These are phyloP conservation scores for Lanzia echinophila DNA, from an alignment of 2,329 filamentous ascomycete species.

Conservation along the genomic window DNA sequence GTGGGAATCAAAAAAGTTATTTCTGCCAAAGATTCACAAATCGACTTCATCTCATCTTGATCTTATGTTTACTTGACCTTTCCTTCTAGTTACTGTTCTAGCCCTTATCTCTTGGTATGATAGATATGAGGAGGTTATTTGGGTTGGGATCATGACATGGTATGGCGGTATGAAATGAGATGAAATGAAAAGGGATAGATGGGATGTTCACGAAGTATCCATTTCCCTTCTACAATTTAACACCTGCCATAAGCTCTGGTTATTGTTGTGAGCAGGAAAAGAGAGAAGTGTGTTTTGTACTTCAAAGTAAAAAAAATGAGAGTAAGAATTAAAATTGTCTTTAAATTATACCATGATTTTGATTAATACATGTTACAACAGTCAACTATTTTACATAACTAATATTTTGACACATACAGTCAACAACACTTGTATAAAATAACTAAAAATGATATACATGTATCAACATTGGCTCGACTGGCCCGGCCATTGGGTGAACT, in stretches of 20 bases:
- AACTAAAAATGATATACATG: too few species aligned
- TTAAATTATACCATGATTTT: background rate
- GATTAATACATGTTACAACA: too few species aligned
- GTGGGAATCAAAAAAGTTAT: slow-evolving; percentile 10
- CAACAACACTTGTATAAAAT: too few species aligned
- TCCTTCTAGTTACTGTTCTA: background rate
- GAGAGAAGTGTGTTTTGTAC: background rate
- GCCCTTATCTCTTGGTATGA: background rate
- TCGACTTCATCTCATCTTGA: background rate
- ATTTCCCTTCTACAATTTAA: background rate
- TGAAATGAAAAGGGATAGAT: background rate
- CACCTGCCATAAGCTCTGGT: background rate
- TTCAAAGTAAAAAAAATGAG: background rate
- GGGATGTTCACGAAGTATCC: background rate
- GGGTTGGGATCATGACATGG: background rate
- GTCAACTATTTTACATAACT: too few species aligned
- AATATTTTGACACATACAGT: too few species aligned
- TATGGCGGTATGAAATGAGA: background rate
- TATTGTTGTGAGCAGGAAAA: background rate
- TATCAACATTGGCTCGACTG: too few species aligned
- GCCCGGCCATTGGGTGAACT: too few species aligned
- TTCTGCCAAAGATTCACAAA: slow-evolving; percentile 1
- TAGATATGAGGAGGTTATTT: background rate
- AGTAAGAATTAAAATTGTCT: background rate
- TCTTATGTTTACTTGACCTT: background rate